Evolutionary conservation across 169 alveolate genomes (phyloP).

Genomic region (Plasmodium vinckei): DNA sequence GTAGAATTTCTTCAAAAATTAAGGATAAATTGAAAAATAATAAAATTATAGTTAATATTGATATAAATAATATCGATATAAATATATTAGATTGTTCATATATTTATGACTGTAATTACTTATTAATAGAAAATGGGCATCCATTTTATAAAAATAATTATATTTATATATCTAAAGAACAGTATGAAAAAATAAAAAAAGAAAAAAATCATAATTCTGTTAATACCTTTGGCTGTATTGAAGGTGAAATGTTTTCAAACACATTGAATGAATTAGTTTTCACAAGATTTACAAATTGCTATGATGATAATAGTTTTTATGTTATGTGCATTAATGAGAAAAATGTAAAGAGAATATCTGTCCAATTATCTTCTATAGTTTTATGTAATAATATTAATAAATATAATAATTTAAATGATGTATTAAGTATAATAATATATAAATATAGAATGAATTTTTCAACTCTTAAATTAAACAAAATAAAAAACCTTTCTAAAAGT

Average conservation of each 20-base stretch:
- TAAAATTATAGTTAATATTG: constrained; percentile 30
- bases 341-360: constrained; percentile 50
- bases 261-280: constrained; percentile 29
- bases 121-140: constrained; percentile 38
- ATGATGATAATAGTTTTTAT: constrained; percentile 41
- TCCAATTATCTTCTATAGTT: constrained; percentile 20
- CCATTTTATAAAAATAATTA: constrained; percentile 59
- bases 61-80: constrained; percentile 44
- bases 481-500: constrained; percentile 17
- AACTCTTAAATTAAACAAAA: constrained; percentile 1
- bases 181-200: constrained; percentile 41
- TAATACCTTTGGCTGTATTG: constrained; percentile 23
- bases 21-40: constrained; percentile 30
- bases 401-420: constrained; percentile 24
- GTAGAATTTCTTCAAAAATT: constrained; percentile 19
- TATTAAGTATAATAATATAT: constrained; percentile 37
- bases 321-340: constrained; percentile 40
- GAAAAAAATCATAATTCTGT: background rate
- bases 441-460: constrained; percentile 43
- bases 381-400: constrained; percentile 30
- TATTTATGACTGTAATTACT: constrained; percentile 59
- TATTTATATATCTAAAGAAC: constrained; percentile 47
- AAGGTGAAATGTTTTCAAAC: constrained; percentile 25
- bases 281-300: constrained; percentile 36
- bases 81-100: constrained; percentile 58